Conservation (phyloP, 1,139 yeast species). For the Hyphopichia burtonii region DNA sequence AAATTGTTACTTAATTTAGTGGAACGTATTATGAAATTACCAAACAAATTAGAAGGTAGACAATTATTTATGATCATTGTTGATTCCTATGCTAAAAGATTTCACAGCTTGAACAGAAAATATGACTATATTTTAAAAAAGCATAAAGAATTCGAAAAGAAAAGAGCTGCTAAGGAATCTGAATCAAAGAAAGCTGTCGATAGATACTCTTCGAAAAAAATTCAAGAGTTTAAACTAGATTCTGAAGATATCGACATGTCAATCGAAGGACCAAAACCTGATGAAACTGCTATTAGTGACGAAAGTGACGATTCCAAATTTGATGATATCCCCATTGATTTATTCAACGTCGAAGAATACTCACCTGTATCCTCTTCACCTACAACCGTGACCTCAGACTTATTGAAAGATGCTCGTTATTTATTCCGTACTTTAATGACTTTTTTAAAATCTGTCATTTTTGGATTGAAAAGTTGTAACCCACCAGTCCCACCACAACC, state of each 20-base stretch:
- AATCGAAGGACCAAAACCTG: conserved; percentile 15
- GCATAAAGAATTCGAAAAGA: conserved; percentile 54
- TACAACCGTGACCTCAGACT: conserved; percentile 48
- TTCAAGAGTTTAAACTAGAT: conserved; percentile 3
- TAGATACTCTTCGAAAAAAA: conserved; percentile 31
- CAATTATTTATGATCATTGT: conserved; percentile 79
- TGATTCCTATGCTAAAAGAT: conserved; percentile 84
- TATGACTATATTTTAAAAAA: conserved; percentile 65
- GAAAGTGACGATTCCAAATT: conserved; percentile 15
- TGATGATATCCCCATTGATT: conserved; percentile 27
- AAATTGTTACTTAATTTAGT: conserved; percentile 83
- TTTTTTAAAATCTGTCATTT: conserved; percentile 85
- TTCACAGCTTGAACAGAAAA: conserved; percentile 71
- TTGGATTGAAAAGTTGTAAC: conserved; percentile 86
- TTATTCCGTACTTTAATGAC: conserved; percentile 87
- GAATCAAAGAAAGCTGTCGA: conserved; percentile 43
- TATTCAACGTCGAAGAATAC: conserved; percentile 38
- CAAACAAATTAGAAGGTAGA: conserved; percentile 81
- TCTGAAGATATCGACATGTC: conserved; percentile 17
- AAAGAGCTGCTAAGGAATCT: conserved; percentile 39
- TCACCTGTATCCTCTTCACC: conserved; percentile 40
- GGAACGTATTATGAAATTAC: conserved; percentile 82
- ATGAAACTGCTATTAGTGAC: conserved; percentile 21
- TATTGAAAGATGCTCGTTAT: conserved; percentile 83
- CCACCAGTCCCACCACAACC: conserved; percentile 73